These are phyloP conservation scores for Corylus americana DNA, from an alignment of 306 rosid species.

Conservation along the genomic window DNA sequence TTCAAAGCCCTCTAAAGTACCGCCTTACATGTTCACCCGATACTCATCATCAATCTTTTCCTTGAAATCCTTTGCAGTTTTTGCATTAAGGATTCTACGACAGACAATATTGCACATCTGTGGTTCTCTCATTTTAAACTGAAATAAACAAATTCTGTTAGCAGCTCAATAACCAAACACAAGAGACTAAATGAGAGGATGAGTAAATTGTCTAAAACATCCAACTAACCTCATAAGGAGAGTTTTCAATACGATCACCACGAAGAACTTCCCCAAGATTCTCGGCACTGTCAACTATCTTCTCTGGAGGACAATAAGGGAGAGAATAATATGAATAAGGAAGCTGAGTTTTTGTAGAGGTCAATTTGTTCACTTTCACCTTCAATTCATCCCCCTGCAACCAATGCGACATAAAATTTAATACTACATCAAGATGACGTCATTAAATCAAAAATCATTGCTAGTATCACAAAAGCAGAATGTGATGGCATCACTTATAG, in stretches of 20 bases:
- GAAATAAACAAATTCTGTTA: conserved; percentile 31
- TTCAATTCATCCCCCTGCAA: conserved; percentile 72
- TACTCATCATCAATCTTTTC: conserved; percentile 88
- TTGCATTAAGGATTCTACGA: conserved; percentile 53
- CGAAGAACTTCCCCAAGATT: conserved; percentile 97
- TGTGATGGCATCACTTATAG: neutral
- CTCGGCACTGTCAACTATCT: conserved; percentile 84
- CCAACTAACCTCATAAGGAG: conserved; percentile 71
- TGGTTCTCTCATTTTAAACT: conserved; percentile 95
- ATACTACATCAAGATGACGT: neutral
- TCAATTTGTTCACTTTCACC: conserved; percentile 85
- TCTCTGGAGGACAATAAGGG: conserved; percentile 70
- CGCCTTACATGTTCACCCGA: conserved; percentile 80
- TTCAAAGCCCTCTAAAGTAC: neutral
- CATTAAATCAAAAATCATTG: neutral
- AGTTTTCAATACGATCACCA: conserved; percentile 88
- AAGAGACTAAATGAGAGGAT: conserved; percentile 4
- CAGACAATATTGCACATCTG: conserved; percentile 76
- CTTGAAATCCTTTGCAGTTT: conserved; percentile 66
- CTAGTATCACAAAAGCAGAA: neutral
- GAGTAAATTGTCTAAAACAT: conserved; percentile 1
- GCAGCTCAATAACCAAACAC: conserved; percentile 16
- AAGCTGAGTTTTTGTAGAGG: conserved; percentile 87
- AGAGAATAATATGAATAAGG: conserved; percentile 83
- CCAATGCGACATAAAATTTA: conserved; percentile 23